A percentile compares a stretch with the other conserved stretches of the same genome.
phyloP scores from a whole-genome alignment of 2,329 filamentous ascomycete species.

The Aspergillus sp. region DNA sequence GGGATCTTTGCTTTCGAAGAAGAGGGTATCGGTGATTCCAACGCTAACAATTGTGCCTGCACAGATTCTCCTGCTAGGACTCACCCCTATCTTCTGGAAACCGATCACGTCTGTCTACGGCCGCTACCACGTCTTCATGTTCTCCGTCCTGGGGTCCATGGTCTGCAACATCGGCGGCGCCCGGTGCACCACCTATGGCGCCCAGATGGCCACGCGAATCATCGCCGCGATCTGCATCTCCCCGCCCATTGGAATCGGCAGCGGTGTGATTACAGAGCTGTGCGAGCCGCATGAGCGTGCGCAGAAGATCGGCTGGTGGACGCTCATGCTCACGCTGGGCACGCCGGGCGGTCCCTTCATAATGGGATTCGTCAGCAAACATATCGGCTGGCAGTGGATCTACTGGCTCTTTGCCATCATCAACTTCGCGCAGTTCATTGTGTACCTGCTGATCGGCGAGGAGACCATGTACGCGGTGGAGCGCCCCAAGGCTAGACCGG shows the following conservation, averaged over 20 bases:
- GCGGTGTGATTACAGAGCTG: conserved; percentile 53
- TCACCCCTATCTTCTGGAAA: conserved; percentile 54
- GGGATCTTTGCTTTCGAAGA: no score
- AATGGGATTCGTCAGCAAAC: conserved; percentile 45
- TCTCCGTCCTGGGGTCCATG: conserved; percentile 48
- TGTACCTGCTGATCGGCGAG: conserved; percentile 52
- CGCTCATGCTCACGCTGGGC: conserved; percentile 48
- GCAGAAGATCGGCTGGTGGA: conserved; percentile 55
- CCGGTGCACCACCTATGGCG: conserved; percentile 45
- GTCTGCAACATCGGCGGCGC: conserved; percentile 55
- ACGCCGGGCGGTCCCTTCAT: conserved; percentile 38
- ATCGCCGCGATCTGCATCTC: conserved; percentile 53
- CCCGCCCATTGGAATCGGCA: conserved; percentile 52
- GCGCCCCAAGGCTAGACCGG: conserved; percentile 30
- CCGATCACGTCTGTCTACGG: conserved; percentile 54
- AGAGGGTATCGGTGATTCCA: no score
- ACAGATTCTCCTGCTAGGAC: conserved; percentile 51
- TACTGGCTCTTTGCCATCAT: conserved; percentile 59
- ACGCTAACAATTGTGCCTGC: background rate
- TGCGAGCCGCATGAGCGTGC: conserved; percentile 54
- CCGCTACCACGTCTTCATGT: conserved; percentile 52
- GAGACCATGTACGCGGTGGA: conserved; percentile 51
- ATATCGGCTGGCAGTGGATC: conserved; percentile 56
- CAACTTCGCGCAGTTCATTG: conserved; percentile 54
- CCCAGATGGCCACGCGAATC: conserved; percentile 51